These are phyloP conservation scores for Meyerozyma sp. DNA, from an alignment of 1,139 yeast species.

Conservation along the genomic window DNA sequence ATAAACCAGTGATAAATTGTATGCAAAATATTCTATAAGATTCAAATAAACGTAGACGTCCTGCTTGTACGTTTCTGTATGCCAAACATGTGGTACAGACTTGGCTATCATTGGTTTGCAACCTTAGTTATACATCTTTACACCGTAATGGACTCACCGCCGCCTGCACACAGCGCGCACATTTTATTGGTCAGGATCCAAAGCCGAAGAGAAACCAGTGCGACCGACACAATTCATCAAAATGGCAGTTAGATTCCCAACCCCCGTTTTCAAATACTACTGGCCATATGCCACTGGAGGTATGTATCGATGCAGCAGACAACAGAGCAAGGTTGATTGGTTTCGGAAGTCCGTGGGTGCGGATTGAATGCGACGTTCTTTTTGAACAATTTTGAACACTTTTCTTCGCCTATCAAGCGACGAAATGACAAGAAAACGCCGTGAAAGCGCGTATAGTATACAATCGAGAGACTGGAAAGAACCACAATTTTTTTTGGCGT, in stretches of 20 bases:
- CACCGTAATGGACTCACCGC: neutral
- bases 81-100: no score
- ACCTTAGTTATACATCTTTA: neutral
- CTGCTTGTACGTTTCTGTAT: no score
- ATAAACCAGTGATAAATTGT: no score
- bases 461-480: no score
- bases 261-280: constrained; percentile 42
- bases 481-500: no score
- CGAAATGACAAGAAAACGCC: no score
- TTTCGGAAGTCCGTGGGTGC: neutral
- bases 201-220: constrained; percentile 1
- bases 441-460: no score
- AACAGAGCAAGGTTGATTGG: neutral
- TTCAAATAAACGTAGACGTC: no score
- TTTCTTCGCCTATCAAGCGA: no score
- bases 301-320: constrained; percentile 24
- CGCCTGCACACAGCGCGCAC: neutral
- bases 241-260: constrained; percentile 25
- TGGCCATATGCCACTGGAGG: constrained; percentile 52
- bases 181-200: neutral
- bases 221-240: constrained; percentile 1
- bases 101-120: no score
- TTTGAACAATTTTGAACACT: no score
- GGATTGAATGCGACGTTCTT: neutral
- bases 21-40: no score